A percentile compares a stretch with the other conserved stretches of the same genome.
These are phyloP conservation scores for Tubosaeta sp. DNA, from an alignment of 768 basidiomycete species.

Conservation along the genomic window DNA sequence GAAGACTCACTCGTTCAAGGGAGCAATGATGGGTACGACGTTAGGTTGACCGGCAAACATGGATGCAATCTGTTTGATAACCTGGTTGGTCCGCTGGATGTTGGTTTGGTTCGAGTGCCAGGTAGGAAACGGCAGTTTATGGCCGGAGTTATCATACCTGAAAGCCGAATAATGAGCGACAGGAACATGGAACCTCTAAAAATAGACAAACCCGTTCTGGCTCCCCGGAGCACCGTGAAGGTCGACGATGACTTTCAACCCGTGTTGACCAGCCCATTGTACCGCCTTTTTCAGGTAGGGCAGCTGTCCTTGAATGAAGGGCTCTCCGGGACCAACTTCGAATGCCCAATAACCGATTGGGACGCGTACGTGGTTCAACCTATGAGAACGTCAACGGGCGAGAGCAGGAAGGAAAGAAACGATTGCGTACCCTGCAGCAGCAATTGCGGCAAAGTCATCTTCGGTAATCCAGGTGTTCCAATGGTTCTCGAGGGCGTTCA, in stretches of 20 bases:
- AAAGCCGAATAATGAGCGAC: conserved; percentile 2
- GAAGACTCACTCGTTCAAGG: conserved; percentile 66
- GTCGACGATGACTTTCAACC: conserved; percentile 80
- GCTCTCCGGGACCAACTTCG: conserved; percentile 73
- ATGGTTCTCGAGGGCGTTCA: conserved; percentile 52
- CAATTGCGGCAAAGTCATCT: conserved; percentile 69
- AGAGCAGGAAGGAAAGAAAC: neutral
- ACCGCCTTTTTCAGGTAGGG: conserved; percentile 65
- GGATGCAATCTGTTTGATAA: conserved; percentile 59
- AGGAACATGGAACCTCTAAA: neutral
- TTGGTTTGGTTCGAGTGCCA: conserved; percentile 71
- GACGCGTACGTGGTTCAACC: conserved; percentile 77
- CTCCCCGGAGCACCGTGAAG: conserved; percentile 79
- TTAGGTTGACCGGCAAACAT: conserved; percentile 51
- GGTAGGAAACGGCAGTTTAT: conserved; percentile 49
- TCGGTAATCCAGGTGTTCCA: conserved; percentile 87
- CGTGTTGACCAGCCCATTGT: conserved; percentile 62
- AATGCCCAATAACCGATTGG: conserved; percentile 93
- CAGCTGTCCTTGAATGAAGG: conserved; percentile 73
- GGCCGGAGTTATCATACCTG: conserved; percentile 83
- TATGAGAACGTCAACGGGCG: conserved; percentile 22
- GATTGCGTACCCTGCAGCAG: conserved; percentile 59
- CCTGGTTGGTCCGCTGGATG: conserved; percentile 58
- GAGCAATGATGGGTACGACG: conserved; percentile 65
- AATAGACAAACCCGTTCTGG: conserved; percentile 62